phyloP scores from a whole-genome alignment of 371 early-diverging fungal species.

The Blakeslea trispora region DNA sequence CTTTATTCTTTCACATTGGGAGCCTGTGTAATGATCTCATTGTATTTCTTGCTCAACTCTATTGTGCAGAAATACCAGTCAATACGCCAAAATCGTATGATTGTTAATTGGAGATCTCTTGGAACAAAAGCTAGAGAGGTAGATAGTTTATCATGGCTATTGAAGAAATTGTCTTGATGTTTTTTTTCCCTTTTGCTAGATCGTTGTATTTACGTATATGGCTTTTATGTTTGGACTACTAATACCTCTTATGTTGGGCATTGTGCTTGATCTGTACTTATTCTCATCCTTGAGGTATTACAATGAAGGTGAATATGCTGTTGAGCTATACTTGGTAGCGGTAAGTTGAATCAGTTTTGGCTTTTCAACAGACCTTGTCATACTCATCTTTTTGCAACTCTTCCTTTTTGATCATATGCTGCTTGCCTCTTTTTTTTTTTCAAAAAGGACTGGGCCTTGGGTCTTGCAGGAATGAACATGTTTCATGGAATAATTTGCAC shows the following conservation, averaged over 20 bases:
- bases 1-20: slow-evolving; percentile 45
- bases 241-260: slow-evolving; percentile 48
- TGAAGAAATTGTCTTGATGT: neutral
- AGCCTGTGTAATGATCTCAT: slow-evolving; percentile 19
- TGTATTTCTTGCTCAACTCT: slow-evolving; percentile 17
- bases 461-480: slow-evolving; percentile 43
- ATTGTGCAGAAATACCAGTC: slow-evolving; percentile 17
- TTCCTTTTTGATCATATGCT: too few species aligned
- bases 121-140: neutral
- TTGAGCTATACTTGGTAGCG: slow-evolving; percentile 28
- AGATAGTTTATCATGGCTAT: slow-evolving; percentile 6
- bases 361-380: slow-evolving; percentile 16
- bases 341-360: slow-evolving; percentile 2
- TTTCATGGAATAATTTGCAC: slow-evolving; percentile 31
- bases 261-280: slow-evolving; percentile 49
- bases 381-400: too few species aligned
- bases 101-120: neutral
- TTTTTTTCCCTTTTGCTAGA: slow-evolving; percentile 7
- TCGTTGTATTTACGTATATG: slow-evolving; percentile 27
- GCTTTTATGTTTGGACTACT: slow-evolving; percentile 37
- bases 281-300: slow-evolving; percentile 40
- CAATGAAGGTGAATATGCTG: slow-evolving; percentile 6
- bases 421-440: neutral
- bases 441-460: slow-evolving; percentile 52
- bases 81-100: slow-evolving; percentile 3